phyloP scores from a whole-genome alignment of 768 basidiomycete genomes.

The Naganishia friedmannii region DNA sequence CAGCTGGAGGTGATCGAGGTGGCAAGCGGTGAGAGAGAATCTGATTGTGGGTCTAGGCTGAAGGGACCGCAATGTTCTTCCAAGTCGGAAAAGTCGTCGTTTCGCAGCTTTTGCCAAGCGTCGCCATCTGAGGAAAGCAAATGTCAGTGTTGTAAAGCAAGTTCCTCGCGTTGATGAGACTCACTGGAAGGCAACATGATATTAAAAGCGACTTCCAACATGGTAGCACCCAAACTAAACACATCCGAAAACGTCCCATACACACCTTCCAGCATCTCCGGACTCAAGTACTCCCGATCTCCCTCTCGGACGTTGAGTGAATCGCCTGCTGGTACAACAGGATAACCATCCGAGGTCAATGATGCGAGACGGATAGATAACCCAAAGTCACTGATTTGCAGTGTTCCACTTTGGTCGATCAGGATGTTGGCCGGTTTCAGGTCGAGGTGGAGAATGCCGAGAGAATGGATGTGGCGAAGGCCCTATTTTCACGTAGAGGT shows the following conservation, averaged over 20 bases:
- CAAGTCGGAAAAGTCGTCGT: conserved; percentile 85
- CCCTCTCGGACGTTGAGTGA: conserved; percentile 65
- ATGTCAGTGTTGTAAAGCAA: conserved; percentile 48
- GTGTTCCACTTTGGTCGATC: conserved; percentile 76
- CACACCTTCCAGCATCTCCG: conserved; percentile 84
- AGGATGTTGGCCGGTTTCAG: conserved; percentile 97
- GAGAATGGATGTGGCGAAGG: conserved; percentile 82
- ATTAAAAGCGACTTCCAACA: conserved; percentile 92
- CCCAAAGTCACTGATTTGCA: conserved; percentile 98
- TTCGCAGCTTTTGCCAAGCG: conserved; percentile 87
- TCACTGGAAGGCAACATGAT: conserved; percentile 92
- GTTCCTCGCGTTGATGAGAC: neutral
- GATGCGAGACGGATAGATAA: conserved; percentile 75
- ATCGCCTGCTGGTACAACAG: conserved; percentile 3
- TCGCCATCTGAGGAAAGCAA: conserved; percentile 64
- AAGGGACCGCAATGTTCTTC: conserved; percentile 49
- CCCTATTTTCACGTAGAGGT: conserved; percentile 59
- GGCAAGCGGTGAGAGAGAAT: conserved; percentile 3
- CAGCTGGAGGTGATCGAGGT: conserved; percentile 25
- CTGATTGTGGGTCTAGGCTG: neutral
- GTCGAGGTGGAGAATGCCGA: conserved; percentile 89
- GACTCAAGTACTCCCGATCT: conserved; percentile 93
- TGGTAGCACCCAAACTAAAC: conserved; percentile 94
- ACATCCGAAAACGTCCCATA: conserved; percentile 95
- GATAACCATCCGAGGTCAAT: conserved; percentile 59